These are phyloP conservation scores for Phascolomyces articulosus DNA, from an alignment of 371 early-diverging fungal species.

Conservation along the genomic window DNA sequence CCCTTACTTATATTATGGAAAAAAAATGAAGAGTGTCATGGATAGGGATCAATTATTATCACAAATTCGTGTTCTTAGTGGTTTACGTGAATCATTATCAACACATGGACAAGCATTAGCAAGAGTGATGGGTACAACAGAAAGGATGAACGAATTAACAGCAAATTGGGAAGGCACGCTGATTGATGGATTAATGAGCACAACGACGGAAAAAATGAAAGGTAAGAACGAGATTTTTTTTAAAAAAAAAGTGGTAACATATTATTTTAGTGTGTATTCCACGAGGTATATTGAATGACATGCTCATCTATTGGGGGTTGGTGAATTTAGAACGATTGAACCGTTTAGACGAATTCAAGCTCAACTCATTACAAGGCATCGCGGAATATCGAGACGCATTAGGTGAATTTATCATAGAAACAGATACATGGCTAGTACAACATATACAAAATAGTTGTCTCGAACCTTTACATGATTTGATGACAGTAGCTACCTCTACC, in stretches of 20 bases:
- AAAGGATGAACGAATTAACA: conserved; percentile 20
- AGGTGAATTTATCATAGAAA: conserved; percentile 37
- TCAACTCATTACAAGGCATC: conserved; percentile 19
- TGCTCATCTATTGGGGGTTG: neutral
- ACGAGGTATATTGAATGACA: neutral
- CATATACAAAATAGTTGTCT: conserved; percentile 15
- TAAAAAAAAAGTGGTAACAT: too few relatives aligned
- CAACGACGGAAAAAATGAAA: conserved; percentile 20
- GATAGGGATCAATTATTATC: conserved; percentile 9
- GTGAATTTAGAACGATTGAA: conserved; percentile 7
- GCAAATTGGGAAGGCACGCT: conserved; percentile 33
- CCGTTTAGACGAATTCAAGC: conserved; percentile 17
- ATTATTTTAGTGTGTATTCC: too few relatives aligned
- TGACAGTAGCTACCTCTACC: neutral
- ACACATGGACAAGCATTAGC: conserved; percentile 16
- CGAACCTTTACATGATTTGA: conserved; percentile 7
- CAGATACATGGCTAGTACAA: conserved; percentile 37
- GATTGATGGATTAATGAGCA: conserved; percentile 21
- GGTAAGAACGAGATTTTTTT: conserved; percentile 15
- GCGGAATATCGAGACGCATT: conserved; percentile 9
- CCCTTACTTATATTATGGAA: neutral
- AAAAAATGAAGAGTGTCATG: neutral
- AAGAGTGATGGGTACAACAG: conserved; percentile 18
- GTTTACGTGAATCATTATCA: conserved; percentile 14
- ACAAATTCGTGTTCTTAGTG: conserved; percentile 20